Evolutionary conservation across 179 eudicot genomes (phyloP).

Genomic region (Spergularia azorica): DNA sequence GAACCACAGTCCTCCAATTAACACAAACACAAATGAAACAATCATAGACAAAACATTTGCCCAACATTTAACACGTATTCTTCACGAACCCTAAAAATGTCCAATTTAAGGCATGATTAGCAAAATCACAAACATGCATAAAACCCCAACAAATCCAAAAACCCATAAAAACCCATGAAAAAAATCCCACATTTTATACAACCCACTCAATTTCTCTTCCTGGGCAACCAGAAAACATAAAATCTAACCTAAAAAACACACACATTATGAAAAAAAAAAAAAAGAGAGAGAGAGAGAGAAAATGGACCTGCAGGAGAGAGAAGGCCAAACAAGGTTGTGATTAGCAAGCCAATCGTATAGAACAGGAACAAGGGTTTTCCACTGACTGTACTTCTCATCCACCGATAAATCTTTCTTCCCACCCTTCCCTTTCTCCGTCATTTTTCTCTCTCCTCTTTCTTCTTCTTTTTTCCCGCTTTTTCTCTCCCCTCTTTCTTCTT

Average conservation of each 20-base stretch:
- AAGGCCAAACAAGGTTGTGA: conserved; percentile 96
- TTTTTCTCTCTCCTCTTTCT: conserved; percentile 4
- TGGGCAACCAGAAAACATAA: neutral
- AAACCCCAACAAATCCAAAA: neutral
- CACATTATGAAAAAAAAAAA: too few species aligned
- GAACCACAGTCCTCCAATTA: conserved; percentile 6
- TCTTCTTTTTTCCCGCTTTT: conserved; percentile 16
- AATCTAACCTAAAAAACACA: neutral
- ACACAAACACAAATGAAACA: neutral
- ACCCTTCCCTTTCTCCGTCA: conserved; percentile 32
- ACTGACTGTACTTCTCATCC: conserved; percentile 74
- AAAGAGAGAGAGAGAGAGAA: neutral
- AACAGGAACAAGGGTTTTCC: conserved; percentile 88
- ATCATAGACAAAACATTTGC: neutral
- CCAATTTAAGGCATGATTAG: neutral
- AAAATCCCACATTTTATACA: neutral
- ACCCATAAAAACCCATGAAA: conserved; percentile 7
- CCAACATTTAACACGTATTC: neutral
- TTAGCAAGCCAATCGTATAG: conserved; percentile 95
- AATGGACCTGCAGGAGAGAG: conserved; percentile 84
- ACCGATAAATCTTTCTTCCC: conserved; percentile 44
- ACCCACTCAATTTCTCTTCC: neutral
- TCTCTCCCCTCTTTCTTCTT: neutral
- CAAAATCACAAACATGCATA: neutral
- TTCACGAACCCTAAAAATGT: neutral